phyloP scores from a whole-genome alignment of 768 basidiomycete species.

The Chalciporus piperatus region DNA sequence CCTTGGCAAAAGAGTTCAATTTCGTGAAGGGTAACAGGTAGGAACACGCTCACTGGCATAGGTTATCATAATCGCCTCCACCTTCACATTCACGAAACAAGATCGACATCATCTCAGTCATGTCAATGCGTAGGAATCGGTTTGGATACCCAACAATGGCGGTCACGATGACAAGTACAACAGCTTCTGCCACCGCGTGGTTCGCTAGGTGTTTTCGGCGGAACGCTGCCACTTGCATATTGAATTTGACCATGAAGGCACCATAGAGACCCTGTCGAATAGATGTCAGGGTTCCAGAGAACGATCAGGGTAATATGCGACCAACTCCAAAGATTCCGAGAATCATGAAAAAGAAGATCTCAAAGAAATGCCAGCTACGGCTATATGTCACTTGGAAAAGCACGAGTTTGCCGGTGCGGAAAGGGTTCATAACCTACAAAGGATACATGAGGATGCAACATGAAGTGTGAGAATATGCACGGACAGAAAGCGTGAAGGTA shows the following conservation, averaged over 20 bases:
- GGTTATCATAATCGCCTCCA: conserved; percentile 83
- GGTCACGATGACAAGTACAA: conserved; percentile 81
- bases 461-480: conserved; percentile 33
- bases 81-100: conserved; percentile 96
- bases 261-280: conserved; percentile 85
- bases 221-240: conserved; percentile 92
- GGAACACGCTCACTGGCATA: conserved; percentile 81
- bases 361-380: conserved; percentile 98
- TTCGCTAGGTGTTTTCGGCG: conserved; percentile 84
- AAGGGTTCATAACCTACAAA: conserved; percentile 92
- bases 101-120: conserved; percentile 95
- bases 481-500: conserved; percentile 89
- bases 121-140: conserved; percentile 91
- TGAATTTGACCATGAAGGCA: conserved; percentile 95
- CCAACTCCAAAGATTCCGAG: conserved; percentile 93
- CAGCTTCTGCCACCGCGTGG: conserved; percentile 87
- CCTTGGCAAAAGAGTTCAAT: conserved; percentile 39
- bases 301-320: conserved; percentile 7
- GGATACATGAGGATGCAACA: conserved; percentile 22
- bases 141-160: conserved; percentile 94
- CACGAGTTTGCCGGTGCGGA: conserved; percentile 95
- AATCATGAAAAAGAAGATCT: conserved; percentile 93
- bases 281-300: conserved; percentile 9
- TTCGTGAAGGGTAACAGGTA: neutral
- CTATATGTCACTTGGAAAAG: conserved; percentile 98